Percentiles rank a stretch among this genome's conserved stretches.
Evolutionary conservation across 2,329 filamentous ascomycete genomes (phyloP).

Genomic region (Colletotrichum incanum): DNA sequence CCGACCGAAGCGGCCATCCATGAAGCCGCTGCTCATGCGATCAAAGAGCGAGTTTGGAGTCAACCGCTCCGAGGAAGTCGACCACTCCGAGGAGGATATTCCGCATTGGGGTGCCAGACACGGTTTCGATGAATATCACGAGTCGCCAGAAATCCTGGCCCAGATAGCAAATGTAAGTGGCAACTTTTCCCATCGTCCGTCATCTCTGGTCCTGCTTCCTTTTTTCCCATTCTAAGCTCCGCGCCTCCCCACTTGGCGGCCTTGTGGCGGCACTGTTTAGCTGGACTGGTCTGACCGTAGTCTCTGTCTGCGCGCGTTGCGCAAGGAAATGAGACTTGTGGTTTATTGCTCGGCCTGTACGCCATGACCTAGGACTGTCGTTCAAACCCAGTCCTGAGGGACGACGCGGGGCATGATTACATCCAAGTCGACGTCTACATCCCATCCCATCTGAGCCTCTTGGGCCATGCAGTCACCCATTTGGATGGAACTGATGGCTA

Average conservation of each 20-base stretch:
- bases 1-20: slow-evolving; percentile 54
- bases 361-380: slow-evolving; percentile 1
- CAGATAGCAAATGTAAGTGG: slow-evolving; percentile 82
- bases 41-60: slow-evolving; percentile 71
- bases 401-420: slow-evolving; percentile 11
- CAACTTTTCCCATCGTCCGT: slow-evolving; percentile 33
- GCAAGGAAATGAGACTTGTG: slow-evolving; percentile 9
- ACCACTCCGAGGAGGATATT: slow-evolving; percentile 62
- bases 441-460: slow-evolving; percentile 14
- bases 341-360: background rate
- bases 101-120: slow-evolving; percentile 78
- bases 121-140: slow-evolving; percentile 93
- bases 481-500: slow-evolving; percentile 9
- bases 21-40: slow-evolving; percentile 67
- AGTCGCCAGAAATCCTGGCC: slow-evolving; percentile 90
- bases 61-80: slow-evolving; percentile 58
- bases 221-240: slow-evolving; percentile 26
- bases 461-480: slow-evolving; percentile 24
- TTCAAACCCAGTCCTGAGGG: slow-evolving; percentile 11
- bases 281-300: slow-evolving; percentile 25
- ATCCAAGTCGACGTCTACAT: slow-evolving; percentile 5
- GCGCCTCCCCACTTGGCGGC: slow-evolving; percentile 15
- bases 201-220: slow-evolving; percentile 21
- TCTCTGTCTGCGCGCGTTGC: slow-evolving; percentile 13
- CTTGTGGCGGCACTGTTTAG: slow-evolving; percentile 6